These are phyloP conservation scores for Harrya chromipes DNA, from an alignment of 768 basidiomycete genomes.

Conservation along the genomic window DNA sequence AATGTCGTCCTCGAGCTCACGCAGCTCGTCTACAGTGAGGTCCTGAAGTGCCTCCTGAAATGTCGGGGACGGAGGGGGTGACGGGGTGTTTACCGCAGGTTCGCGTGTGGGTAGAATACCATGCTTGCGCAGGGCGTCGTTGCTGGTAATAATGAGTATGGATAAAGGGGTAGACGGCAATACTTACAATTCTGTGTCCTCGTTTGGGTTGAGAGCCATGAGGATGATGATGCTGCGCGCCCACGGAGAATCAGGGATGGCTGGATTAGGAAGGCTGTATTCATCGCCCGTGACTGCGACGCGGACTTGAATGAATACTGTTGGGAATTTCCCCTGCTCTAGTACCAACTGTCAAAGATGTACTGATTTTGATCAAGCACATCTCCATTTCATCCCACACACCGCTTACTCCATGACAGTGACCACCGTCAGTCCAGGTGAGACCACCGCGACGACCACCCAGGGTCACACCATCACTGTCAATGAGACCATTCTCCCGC, in stretches of 20 bases:
- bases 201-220: conserved; percentile 75
- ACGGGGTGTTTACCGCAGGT: conserved; percentile 68
- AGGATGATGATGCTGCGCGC: background rate
- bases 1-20: conserved; percentile 68
- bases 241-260: conserved; percentile 7
- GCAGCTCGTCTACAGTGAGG: conserved; percentile 59
- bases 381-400: conserved; percentile 8
- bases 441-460: conserved; percentile 19
- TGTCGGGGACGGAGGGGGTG: conserved; percentile 74
- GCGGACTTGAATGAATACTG: conserved; percentile 26
- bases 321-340: conserved; percentile 9
- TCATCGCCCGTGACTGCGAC: conserved; percentile 14
- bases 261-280: conserved; percentile 31
- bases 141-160: conserved; percentile 46
- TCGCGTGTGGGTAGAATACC: conserved; percentile 84
- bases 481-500: conserved; percentile 42
- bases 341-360: conserved; percentile 16
- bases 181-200: conserved; percentile 95
- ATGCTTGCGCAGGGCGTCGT: conserved; percentile 89
- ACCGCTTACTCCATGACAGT: conserved; percentile 24
- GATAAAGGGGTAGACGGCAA: background rate
- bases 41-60: conserved; percentile 67
- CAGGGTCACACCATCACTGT: conserved; percentile 28
- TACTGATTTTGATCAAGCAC: conserved; percentile 16
- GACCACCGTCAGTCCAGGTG: conserved; percentile 10